Base-by-base conservation (phyloP, 2,329 filamentous ascomycete species). In the Thelonectria blattea region DNA sequence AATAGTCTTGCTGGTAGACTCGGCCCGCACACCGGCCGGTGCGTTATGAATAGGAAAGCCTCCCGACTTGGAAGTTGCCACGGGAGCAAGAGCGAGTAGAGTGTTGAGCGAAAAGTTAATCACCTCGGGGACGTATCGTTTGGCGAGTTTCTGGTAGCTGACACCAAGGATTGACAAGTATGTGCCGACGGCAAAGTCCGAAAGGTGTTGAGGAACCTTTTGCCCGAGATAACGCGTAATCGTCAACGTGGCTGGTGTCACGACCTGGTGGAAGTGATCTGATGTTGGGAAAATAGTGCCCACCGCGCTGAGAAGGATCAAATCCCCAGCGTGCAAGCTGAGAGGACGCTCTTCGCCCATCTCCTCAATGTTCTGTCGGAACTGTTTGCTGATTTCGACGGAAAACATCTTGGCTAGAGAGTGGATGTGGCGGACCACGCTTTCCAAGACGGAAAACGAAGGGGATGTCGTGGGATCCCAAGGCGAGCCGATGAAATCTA, bases 181-280 rank as follows among this genome's bases (percentile, higher is more conserved):
- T 9, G 88, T 85, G 11, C 95, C 95, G 3, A 83, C 88, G 3
- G 86, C 85, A 61, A 91, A 85, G 66, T 95, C 91, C 8, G 83
- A 78, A 4, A 92, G 76, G 8, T 79, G 81, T 45, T 85, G 81
- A 0, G 92, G 88, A 0, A 89, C 82, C 57, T 88, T 92, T 68
- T 97, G 88, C 1, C 90, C 92, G 24, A 99, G 83, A 76, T 91
- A 97, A 56, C 92, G 87, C 12, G 85, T 86, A 76, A 98, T 91
- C n/a, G 89, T 85, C 5, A 97, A 86, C 76, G 92, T 90, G 1
- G 94, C 91, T 2, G 95, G 95, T 2, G 95, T 99, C 42, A 92
- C 90, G 37, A 98, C 92, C 69, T 95, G 90, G 71, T 99, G 95
- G 76, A 98, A 99, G 77, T 98, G 93, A 76, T 99, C 95, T 0